phyloP scores from a whole-genome alignment of 495 filamentous ascomycete species.

The Letharia columbiana region DNA sequence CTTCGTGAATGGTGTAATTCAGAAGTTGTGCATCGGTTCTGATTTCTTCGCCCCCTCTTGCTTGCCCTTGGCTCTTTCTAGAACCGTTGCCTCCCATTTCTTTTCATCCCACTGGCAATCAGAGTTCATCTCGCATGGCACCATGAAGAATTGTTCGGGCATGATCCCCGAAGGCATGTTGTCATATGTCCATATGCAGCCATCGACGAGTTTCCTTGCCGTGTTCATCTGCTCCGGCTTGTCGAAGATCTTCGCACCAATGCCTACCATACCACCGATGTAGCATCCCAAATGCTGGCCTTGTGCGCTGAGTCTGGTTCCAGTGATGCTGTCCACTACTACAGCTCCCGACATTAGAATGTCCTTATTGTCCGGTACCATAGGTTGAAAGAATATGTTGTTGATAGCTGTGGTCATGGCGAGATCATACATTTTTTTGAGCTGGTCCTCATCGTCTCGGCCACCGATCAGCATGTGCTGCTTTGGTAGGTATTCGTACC shows the following conservation, averaged over 20 bases:
- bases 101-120: conserved; percentile 49
- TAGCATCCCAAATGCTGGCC: conserved; percentile 55
- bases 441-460: conserved; percentile 63
- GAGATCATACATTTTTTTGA: conserved; percentile 68
- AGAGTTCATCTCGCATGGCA: conserved; percentile 39
- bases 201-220: conserved; percentile 48
- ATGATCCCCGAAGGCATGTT: conserved; percentile 49
- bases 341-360: conserved; percentile 65
- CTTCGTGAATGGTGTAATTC: conserved; percentile 34
- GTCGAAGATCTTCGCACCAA: conserved; percentile 52
- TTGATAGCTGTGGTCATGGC: conserved; percentile 63
- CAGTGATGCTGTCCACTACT: conserved; percentile 21
- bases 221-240: conserved; percentile 45
- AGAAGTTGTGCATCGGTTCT: conserved; percentile 26
- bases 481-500: conserved; percentile 98
- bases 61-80: conserved; percentile 15
- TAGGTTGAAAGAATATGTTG: conserved; percentile 70
- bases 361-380: conserved; percentile 65
- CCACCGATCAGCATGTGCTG: conserved; percentile 68
- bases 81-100: conserved; percentile 39
- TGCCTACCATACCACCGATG: conserved; percentile 51
- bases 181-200: conserved; percentile 54
- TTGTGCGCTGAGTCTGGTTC: conserved; percentile 14
- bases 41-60: background rate
- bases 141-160: conserved; percentile 50